Base-by-base conservation (phyloP, 2,329 filamentous ascomycete species). In the Sporothrix schenckii region DNA sequence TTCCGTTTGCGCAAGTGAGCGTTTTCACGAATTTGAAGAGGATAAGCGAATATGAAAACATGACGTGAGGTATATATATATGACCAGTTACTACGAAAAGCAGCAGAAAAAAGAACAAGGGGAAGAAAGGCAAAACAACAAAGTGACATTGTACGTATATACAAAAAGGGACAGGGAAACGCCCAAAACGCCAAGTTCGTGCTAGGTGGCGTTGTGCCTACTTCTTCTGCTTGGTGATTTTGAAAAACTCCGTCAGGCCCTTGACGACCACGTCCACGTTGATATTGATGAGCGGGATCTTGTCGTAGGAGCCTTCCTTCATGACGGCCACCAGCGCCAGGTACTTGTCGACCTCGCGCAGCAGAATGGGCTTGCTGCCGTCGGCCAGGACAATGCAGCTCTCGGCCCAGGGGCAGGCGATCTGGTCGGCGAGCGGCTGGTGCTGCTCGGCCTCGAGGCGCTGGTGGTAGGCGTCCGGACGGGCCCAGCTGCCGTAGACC, bases 201-300 rank as follows among this genome's bases (percentile, higher is more conserved):
- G 52, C 39, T 10, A 13, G 21, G 16, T 47, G 49, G 14, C 19
- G 14, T n/a, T n/a, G 49, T 16, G 30, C 14, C 68, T 71, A 72
- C 68, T 71, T 81, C 63, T 80, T 87, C 69, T 84, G 83, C 78
- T 89, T 90, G 10, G 88, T 90, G 72, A 91, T 89, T 76, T 90
- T 86, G 76, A 95, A 95, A 73, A 95, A 92, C 77, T 93, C 88
- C 52, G 89, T 88, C 76, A 96, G 80, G 0, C 92, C 92, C 76
- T 92, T 88, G 66, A 94, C 91, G 44, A 94, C 90, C 0, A 92
- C 89, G 76, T 92, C 90, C 2, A 94, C 91, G 76, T 96, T 95
- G 87, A 94, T 93, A 75, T 93, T 93, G 72, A 96, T 91, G 73
- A 94, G 82, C 4, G 91, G 90, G 83, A 94, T 92, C 82, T 92